Evolutionary conservation across 2,329 filamentous ascomycete genomes (phyloP).

Genomic region (Trichoderma sp.): DNA sequence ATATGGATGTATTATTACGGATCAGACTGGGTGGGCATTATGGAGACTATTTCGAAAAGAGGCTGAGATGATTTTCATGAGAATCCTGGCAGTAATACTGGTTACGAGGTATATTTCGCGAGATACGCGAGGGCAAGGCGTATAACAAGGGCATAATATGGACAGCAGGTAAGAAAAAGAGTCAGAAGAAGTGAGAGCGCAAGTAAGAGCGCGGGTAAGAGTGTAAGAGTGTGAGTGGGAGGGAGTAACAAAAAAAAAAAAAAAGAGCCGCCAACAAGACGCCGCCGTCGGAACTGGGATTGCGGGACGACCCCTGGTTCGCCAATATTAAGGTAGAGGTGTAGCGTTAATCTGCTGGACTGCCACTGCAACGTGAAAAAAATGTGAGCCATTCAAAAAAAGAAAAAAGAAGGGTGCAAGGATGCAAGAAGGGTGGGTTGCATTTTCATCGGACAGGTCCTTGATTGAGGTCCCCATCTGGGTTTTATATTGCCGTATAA

Average conservation of each 20-base stretch:
- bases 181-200: not conserved
- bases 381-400: not conserved
- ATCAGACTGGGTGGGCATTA: not conserved
- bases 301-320: not conserved
- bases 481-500: not conserved
- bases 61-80: not conserved
- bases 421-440: not conserved
- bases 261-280: slow-evolving; percentile 3
- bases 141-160: not conserved
- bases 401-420: not conserved
- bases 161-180: not conserved
- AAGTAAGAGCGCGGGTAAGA: not conserved
- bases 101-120: not conserved
- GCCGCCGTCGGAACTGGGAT: slow-evolving; percentile 12
- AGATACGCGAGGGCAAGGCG: not conserved
- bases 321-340: not conserved
- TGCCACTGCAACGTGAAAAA: not conserved
- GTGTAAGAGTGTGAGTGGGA: not conserved
- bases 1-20: not conserved
- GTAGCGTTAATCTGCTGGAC: not conserved
- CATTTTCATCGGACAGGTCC: not conserved
- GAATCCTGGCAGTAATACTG: not conserved
- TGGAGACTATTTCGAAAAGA: not conserved
- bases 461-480: not conserved
- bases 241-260: not conserved